Conservation (phyloP, 768 basidiomycete species). For the Piloderma croceum region DNA sequence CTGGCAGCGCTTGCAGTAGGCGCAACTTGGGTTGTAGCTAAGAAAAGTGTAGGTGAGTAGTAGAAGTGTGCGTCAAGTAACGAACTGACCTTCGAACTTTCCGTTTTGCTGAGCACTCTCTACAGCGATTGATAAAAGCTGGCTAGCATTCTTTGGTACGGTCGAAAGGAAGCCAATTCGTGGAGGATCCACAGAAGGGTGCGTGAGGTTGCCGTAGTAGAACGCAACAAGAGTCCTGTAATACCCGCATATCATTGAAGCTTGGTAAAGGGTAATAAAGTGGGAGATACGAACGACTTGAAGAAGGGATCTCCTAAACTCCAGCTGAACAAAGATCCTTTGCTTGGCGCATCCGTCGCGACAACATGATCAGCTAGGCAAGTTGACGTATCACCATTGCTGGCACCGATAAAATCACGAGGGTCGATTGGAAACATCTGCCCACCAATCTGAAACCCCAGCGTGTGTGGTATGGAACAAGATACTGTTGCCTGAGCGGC, state of each 20-base stretch:
- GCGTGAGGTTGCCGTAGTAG: slow-evolving; percentile 65
- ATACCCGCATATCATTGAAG: neutral
- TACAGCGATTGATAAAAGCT: slow-evolving; percentile 32
- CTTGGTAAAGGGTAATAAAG: neutral
- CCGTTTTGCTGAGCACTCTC: slow-evolving; percentile 31
- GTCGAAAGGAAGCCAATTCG: slow-evolving; percentile 63
- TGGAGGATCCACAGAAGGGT: slow-evolving; percentile 62
- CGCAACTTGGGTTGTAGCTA: slow-evolving; percentile 31
- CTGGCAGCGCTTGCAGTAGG: slow-evolving; percentile 29
- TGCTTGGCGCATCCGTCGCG: slow-evolving; percentile 52
- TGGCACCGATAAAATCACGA: slow-evolving; percentile 54
- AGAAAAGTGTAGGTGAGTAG: neutral
- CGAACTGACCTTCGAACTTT: slow-evolving; percentile 33
- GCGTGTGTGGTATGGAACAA: slow-evolving; percentile 49
- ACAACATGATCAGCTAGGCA: slow-evolving; percentile 55
- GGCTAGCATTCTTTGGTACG: slow-evolving; percentile 48
- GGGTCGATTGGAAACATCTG: slow-evolving; percentile 65
- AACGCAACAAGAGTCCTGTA: slow-evolving; percentile 59
- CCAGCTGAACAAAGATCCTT: slow-evolving; percentile 57
- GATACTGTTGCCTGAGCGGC: slow-evolving; percentile 30
- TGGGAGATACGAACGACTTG: slow-evolving; percentile 48
- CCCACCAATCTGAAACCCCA: slow-evolving; percentile 63
- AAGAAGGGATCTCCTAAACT: slow-evolving; percentile 69
- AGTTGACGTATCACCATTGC: slow-evolving; percentile 29
- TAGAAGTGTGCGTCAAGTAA: neutral